Conservation (phyloP, 768 basidiomycete species). For the Mycena latifolia region DNA sequence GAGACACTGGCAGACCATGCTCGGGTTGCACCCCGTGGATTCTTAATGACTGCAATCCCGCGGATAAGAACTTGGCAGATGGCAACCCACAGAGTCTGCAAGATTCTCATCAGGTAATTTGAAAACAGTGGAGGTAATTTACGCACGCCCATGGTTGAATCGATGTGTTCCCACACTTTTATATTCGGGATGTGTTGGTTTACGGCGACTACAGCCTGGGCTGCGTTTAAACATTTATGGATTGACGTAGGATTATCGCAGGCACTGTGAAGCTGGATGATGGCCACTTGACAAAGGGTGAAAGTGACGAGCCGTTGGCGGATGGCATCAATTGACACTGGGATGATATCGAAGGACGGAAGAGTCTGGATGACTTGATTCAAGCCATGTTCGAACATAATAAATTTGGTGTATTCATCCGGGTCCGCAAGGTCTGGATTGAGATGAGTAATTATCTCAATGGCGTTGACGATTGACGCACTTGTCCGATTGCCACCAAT, state of each 20-base stretch:
- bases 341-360: conserved; percentile 12
- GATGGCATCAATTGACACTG: conserved; percentile 24
- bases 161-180: conserved; percentile 22
- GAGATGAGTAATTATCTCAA: not conserved
- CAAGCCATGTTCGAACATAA: conserved; percentile 29
- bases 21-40: conserved; percentile 18
- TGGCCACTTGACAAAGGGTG: conserved; percentile 27
- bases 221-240: conserved; percentile 22
- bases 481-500: conserved; percentile 33
- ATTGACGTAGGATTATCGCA: conserved; percentile 12
- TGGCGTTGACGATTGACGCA: conserved; percentile 37
- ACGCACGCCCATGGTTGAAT: conserved; percentile 30
- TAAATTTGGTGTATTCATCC: conserved; percentile 30
- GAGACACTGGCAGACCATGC: conserved; percentile 24
- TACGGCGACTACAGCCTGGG: conserved; percentile 12
- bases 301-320: conserved; percentile 30
- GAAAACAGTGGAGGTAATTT: not conserved
- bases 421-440: conserved; percentile 25
- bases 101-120: not conserved
- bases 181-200: conserved; percentile 26
- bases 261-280: conserved; percentile 27
- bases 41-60: conserved; percentile 18
- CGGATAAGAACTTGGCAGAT: conserved; percentile 25
- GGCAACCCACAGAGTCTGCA: conserved; percentile 29
- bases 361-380: conserved; percentile 21